Conservation (phyloP, 2,329 filamentous ascomycete species). For the Lecanicillium sp. region DNA sequence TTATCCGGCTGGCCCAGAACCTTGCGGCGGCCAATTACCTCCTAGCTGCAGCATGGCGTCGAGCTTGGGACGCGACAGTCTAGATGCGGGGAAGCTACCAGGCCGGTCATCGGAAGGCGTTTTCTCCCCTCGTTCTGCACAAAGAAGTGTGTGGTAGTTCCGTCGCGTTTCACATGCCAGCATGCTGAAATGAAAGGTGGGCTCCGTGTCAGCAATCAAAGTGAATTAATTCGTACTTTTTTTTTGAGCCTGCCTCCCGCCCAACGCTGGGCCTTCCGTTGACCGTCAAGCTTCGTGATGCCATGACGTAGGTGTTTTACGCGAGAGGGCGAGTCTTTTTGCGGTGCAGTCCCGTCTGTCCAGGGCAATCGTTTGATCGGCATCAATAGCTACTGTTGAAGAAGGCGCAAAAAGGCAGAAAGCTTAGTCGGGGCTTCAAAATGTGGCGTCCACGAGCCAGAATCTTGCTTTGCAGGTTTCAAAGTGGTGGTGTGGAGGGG, state of each 20-base stretch:
- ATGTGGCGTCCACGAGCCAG: slow-evolving; percentile 7
- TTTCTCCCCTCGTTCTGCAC: too few relatives aligned
- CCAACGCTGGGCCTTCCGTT: neutral
- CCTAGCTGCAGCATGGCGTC: slow-evolving; percentile 5
- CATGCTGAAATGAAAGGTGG: neutral
- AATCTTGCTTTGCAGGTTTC: neutral
- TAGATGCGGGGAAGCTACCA: slow-evolving; percentile 11
- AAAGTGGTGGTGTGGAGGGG: slow-evolving; percentile 1
- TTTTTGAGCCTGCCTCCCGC: too few relatives aligned
- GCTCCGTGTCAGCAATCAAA: too few relatives aligned
- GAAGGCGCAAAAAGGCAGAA: neutral
- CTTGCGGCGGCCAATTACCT: neutral
- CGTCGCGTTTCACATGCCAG: slow-evolving; percentile 4
- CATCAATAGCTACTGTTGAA: neutral
- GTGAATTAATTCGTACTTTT: too few relatives aligned
- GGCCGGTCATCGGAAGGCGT: neutral
- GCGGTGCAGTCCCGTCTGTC: too few relatives aligned
- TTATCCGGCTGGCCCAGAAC: slow-evolving; percentile 7
- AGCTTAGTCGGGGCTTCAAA: neutral
- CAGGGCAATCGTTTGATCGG: neutral
- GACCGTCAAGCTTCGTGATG: too few relatives aligned
- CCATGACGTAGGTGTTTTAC: too few relatives aligned
- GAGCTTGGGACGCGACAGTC: neutral
- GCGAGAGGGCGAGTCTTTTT: too few relatives aligned
- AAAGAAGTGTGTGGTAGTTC: neutral